A percentile compares a stretch with the other conserved stretches of the same genome.
Evolutionary conservation across 2,329 filamentous ascomycete genomes (phyloP).

Genomic region (Berkeleyomyces rouxiae): DNA sequence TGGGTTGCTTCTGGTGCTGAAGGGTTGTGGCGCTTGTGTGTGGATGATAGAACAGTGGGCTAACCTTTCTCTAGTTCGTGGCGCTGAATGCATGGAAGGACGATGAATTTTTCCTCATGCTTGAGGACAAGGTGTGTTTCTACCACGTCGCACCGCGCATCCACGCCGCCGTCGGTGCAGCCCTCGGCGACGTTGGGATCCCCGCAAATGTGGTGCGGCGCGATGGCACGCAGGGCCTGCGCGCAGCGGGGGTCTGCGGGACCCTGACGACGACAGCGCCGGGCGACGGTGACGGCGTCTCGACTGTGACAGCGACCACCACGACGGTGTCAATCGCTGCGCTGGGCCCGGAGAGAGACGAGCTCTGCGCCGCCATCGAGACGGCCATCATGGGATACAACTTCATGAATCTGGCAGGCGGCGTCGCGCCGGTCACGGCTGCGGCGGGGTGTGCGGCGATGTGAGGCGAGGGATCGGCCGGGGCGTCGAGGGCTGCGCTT

Average conservation of each 20-base stretch:
- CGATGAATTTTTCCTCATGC: constrained; percentile 10
- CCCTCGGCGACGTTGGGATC: constrained; percentile 14
- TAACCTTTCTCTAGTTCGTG: not conserved
- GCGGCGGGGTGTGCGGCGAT: constrained; percentile 9
- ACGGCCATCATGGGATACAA: constrained; percentile 11
- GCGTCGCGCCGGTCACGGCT: constrained; percentile 6
- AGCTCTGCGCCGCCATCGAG: constrained; percentile 7
- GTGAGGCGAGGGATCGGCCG: not conserved
- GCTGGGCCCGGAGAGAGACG: not conserved
- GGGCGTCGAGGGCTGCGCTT: too few species aligned
- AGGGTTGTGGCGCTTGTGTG: too few species aligned
- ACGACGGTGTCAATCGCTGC: not conserved
- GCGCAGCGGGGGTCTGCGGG: not conserved
- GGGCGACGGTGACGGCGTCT: too few species aligned
- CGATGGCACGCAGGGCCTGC: constrained; percentile 12
- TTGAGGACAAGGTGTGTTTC: constrained; percentile 16
- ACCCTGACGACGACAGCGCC: not conserved
- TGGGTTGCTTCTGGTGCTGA: too few species aligned
- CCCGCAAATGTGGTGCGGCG: constrained; percentile 16
- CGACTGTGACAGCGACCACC: not conserved
- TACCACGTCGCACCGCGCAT: constrained; percentile 16
- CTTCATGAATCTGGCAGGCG: constrained; percentile 8
- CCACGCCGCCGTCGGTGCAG: constrained; percentile 2
- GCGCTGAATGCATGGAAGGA: constrained; percentile 6
- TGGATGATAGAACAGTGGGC: not conserved